These are phyloP conservation scores for Straminergon stramineum DNA, from an alignment of 225 moss, liverwort and hornwort species.

Conservation along the genomic window DNA sequence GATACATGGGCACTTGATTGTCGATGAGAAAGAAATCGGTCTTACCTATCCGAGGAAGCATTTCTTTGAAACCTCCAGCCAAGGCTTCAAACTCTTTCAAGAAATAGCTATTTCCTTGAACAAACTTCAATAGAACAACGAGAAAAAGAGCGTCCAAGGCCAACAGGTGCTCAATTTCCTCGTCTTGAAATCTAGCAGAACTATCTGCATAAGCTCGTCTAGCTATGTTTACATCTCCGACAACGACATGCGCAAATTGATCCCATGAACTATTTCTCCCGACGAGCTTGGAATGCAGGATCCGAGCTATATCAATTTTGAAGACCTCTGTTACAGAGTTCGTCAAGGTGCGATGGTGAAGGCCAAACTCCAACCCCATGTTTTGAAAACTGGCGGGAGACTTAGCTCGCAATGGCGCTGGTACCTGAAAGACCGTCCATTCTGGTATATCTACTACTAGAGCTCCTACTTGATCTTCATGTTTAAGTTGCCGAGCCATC, in stretches of 20 bases:
- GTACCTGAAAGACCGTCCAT: background rate
- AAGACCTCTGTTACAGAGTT: background rate
- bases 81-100: background rate
- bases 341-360: background rate
- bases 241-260: background rate
- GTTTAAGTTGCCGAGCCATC: background rate
- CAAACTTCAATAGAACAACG: background rate
- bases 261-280: background rate
- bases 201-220: background rate
- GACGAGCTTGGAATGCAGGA: background rate
- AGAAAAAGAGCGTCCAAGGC: background rate
- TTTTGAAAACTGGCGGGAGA: background rate
- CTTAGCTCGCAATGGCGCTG: background rate
- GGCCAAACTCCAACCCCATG: background rate
- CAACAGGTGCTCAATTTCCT: background rate
- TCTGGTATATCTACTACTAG: background rate
- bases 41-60: background rate
- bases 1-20: background rate
- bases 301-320: background rate
- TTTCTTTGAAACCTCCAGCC: background rate
- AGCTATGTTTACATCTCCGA: background rate
- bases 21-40: background rate
- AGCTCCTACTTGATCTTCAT: background rate
- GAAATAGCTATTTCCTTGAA: background rate
- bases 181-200: background rate